Base-by-base conservation (phyloP, 169 alveolate genomes). In the Babesia bovis region DNA sequence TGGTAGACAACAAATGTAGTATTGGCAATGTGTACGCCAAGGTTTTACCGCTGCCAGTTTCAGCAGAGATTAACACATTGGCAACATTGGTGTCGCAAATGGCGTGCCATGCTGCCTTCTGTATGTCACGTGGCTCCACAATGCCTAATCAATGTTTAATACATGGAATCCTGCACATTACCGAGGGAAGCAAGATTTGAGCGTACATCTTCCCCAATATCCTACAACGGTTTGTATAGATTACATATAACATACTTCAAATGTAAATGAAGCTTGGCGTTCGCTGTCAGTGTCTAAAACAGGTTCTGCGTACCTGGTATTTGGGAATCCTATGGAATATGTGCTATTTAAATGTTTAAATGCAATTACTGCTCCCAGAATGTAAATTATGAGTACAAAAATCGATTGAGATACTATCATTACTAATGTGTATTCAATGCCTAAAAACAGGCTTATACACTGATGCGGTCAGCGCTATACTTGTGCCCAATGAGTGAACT, bases 1-100 rank as follows among this genome's bases (percentile, higher is more conserved):
- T 5, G 12, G 36, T 5, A 1, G 52, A 9, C 51, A 67, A 40
- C 35, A 70, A 32, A 6, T 53, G 78, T n/a, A 95, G 68, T n/a
- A 94, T 65, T 10, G 98, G 98, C 33, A 94, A 76, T 44, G 94
- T 83, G 87, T 93, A 95, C 19, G 97, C 88, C 58, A 95, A 60
- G 6, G 97, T 93, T 83, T 95, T 95, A 33, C 98, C 98, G 23
- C 94, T 82, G 0, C 97, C 97, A 13, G 98, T 94, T 63, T 87
- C 90, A 6, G 93, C 82, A 17, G 65, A 40, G 19, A 81, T 36
- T 30, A 71, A 58, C 61, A 81, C 74, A 32, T 81, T 81, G 38
- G 25, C 26, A 19, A 60, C 25, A 50, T 26, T 36, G 55, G 32
- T 38, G 17, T 71, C 81, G 15, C 57, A 35, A 7, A 81, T 71